Evolutionary conservation across 257 asterid species (phyloP).

Genomic region (Ilex aquifolium): DNA sequence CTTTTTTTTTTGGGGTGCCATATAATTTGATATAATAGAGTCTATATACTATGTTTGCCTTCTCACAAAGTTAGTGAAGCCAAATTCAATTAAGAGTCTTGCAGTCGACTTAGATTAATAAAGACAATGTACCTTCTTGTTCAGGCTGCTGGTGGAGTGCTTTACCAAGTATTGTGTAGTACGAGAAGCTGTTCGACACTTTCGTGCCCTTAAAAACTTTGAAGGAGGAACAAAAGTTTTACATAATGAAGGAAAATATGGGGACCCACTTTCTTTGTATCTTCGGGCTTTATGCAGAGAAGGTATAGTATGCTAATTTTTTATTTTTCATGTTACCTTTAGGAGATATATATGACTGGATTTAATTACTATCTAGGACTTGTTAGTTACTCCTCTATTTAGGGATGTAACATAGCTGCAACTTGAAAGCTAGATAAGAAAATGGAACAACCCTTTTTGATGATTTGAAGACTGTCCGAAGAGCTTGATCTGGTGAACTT

Average conservation of each 20-base stretch:
- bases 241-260: slow-evolving; percentile 71
- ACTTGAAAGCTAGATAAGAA: too few species aligned
- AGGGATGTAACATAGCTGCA: too few species aligned
- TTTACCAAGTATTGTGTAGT: slow-evolving; percentile 92
- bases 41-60: neutral
- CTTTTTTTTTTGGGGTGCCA: too few species aligned
- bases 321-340: too few species aligned
- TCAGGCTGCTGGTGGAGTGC: slow-evolving; percentile 92
- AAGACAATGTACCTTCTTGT: slow-evolving; percentile 11
- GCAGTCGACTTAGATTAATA: neutral
- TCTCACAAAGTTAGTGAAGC: neutral
- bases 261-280: slow-evolving; percentile 94
- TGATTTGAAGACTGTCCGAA: too few species aligned
- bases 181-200: slow-evolving; percentile 91
- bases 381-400: too few species aligned
- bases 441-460: too few species aligned
- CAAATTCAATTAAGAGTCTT: neutral
- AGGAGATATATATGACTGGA: neutral
- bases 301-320: slow-evolving; percentile 33
- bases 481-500: too few species aligned
- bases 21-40: neutral
- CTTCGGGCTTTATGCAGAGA: slow-evolving; percentile 96
- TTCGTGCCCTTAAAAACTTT: slow-evolving; percentile 73
- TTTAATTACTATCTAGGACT: too few species aligned
- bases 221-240: slow-evolving; percentile 76